phyloP scores from a whole-genome alignment of 2,329 filamentous ascomycete genomes.

The Elsinoe fawcettii region DNA sequence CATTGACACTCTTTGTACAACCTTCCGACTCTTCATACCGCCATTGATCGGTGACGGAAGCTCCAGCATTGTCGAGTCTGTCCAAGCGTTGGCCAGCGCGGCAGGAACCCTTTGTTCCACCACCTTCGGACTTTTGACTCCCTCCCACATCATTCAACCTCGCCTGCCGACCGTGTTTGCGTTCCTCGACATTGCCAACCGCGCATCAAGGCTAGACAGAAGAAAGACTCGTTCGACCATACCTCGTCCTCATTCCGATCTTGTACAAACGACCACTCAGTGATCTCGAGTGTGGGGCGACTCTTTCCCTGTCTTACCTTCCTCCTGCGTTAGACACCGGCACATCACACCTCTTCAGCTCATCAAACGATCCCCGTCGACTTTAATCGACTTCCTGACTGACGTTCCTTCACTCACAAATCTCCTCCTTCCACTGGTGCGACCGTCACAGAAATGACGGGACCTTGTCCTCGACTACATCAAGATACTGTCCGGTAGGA shows the following conservation, averaged over 20 bases:
- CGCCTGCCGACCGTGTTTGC: background rate
- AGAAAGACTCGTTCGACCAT: background rate
- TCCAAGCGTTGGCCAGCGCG: conserved; percentile 9
- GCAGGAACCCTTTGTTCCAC: conserved; percentile 13
- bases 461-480: background rate
- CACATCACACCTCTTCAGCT: background rate
- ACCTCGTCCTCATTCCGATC: background rate
- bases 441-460: conserved; percentile 10
- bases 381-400: background rate
- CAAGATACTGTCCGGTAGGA: conserved; percentile 15
- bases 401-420: background rate
- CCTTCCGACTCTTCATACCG: background rate
- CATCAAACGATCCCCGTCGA: conserved; percentile 7
- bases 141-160: background rate
- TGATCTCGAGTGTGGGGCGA: conserved; percentile 4
- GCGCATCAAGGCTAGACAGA: conserved; percentile 1
- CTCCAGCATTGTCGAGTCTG: conserved; percentile 3
- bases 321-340: conserved; percentile 1
- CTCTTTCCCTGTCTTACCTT: conserved; percentile 11
- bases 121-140: background rate
- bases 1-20: background rate
- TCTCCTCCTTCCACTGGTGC: background rate
- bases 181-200: background rate
- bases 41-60: conserved; percentile 5
- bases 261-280: background rate